phyloP scores from a whole-genome alignment of 2,329 filamentous ascomycete genomes.

The Fusarium fujikuroi region DNA sequence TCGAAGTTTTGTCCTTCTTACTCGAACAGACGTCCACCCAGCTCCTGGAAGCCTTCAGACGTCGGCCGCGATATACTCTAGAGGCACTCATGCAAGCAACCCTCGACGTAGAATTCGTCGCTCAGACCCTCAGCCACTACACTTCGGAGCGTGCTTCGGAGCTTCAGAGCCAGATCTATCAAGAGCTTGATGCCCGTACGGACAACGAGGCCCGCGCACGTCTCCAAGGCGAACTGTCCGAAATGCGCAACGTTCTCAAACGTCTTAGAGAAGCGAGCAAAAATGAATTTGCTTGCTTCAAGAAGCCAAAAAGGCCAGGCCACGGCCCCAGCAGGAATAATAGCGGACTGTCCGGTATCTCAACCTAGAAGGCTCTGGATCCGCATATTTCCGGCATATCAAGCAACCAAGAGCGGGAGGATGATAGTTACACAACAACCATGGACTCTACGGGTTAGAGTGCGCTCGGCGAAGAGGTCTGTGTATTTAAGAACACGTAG shows the following conservation, averaged over 20 bases:
- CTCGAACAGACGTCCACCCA: conserved; percentile 83
- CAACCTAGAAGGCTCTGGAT: conserved; percentile 38
- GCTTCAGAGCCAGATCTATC: conserved; percentile 89
- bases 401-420: conserved; percentile 10
- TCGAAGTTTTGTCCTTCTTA: conserved; percentile 85
- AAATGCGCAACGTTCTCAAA: conserved; percentile 90
- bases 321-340: conserved; percentile 48
- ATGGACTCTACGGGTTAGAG: conserved; percentile 7
- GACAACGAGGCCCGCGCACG: conserved; percentile 84
- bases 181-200: conserved; percentile 88
- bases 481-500: conserved; percentile 4
- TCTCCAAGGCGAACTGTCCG: conserved; percentile 87
- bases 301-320: conserved; percentile 65
- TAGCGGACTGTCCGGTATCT: conserved; percentile 43
- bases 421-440: not conserved
- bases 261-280: conserved; percentile 81
- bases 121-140: conserved; percentile 91
- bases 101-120: conserved; percentile 95
- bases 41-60: conserved; percentile 83
- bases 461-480: not conserved
- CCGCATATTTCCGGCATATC: not conserved
- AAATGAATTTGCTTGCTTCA: conserved; percentile 89
- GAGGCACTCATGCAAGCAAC: conserved; percentile 95
- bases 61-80: conserved; percentile 75
- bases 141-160: conserved; percentile 84